A percentile compares a stretch with the other conserved stretches of the same genome.
Evolutionary conservation across 768 basidiomycete genomes (phyloP).

Genomic region (Pulveroboletus sp.): DNA sequence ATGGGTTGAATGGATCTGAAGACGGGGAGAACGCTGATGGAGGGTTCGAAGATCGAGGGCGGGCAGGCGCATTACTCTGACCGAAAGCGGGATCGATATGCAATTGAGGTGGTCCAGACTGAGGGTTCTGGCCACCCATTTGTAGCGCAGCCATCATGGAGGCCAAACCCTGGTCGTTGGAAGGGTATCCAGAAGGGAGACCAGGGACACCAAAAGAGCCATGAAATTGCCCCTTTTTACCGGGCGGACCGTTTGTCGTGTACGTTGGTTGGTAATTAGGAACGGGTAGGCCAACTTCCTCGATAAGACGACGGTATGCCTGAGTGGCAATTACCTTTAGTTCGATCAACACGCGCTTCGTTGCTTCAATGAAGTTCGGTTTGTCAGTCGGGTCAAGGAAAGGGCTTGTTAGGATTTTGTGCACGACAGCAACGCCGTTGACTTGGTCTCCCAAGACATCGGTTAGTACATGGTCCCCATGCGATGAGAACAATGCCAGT

Average conservation of each 20-base stretch:
- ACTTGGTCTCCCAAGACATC: conserved; percentile 96
- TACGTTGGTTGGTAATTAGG: conserved; percentile 84
- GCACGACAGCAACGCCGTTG: conserved; percentile 88
- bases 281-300: conserved; percentile 90
- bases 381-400: conserved; percentile 74
- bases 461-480: conserved; percentile 83
- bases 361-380: conserved; percentile 71
- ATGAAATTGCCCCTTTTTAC: conserved; percentile 54
- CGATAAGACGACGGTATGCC: conserved; percentile 88
- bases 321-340: conserved; percentile 93
- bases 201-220: conserved; percentile 65
- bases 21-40: conserved; percentile 47
- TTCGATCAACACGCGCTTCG: conserved; percentile 84
- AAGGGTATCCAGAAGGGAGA: conserved; percentile 72
- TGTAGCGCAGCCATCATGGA: conserved; percentile 92
- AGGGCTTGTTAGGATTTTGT: conserved; percentile 86
- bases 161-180: conserved; percentile 79
- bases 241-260: conserved; percentile 52
- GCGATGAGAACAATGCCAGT: conserved; percentile 86
- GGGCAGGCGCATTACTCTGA: conserved; percentile 37
- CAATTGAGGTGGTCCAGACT: conserved; percentile 69
- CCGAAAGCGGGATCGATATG: conserved; percentile 65
- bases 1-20: conserved; percentile 55
- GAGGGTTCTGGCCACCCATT: conserved; percentile 85
- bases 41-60: conserved; percentile 42